Evolutionary conservation across 768 basidiomycete genomes (phyloP), one percentile per base, ranked within the genome.

Genomic region (Omphalotus guepiniiformis): DNA sequence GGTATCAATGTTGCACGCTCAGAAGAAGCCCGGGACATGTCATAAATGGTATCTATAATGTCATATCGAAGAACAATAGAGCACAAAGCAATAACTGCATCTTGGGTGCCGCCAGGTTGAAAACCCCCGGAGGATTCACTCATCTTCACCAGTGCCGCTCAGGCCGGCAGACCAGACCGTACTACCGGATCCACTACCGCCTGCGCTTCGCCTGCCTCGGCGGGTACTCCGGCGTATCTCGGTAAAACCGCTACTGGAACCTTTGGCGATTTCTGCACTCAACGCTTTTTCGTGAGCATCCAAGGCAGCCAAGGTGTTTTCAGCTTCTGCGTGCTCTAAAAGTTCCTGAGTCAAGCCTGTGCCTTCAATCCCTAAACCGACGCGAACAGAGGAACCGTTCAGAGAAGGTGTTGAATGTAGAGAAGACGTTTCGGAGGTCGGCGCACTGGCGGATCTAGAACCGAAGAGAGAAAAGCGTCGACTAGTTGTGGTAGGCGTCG

Each of bases 101-200:
- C n/a, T n/a, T n/a, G n/a, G n/a, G n/a, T n/a, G n/a, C n/a, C n/a
- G n/a, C n/a, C n/a, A n/a, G n/a, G n/a, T n/a, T n/a, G n/a, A n/a
- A n/a, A n/a, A n/a, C n/a, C n/a, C n/a, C n/a, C n/a, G n/a, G n/a
- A n/a, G n/a, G n/a, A 46, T 16, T 46, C 44, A 25, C n/a, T 46
- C 44, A 19, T 46, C 44, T 46, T 46, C 44, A 9, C 44, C 44
- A 36, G 39, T 40, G 4, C 23, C 39, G 28, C 39, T 40, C 82
- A 88, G 83, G 26, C 88, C 88, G 42, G 88, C 88, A 61, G 89
- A 91, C 83, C 85, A 92, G 23, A 92, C 85, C 1, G 89, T 92
- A 63, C 86, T 87, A 29, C 79, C 78, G 52, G 83, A 85, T 6
- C 39, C 15, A 7, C 39, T 16, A 7, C 83, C 85, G 30, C 80